A percentile compares a stretch with the other conserved stretches of the same genome.
Conservation (phyloP, 495 filamentous ascomycete genomes). For the Aspergillus heteromorphus region DNA sequence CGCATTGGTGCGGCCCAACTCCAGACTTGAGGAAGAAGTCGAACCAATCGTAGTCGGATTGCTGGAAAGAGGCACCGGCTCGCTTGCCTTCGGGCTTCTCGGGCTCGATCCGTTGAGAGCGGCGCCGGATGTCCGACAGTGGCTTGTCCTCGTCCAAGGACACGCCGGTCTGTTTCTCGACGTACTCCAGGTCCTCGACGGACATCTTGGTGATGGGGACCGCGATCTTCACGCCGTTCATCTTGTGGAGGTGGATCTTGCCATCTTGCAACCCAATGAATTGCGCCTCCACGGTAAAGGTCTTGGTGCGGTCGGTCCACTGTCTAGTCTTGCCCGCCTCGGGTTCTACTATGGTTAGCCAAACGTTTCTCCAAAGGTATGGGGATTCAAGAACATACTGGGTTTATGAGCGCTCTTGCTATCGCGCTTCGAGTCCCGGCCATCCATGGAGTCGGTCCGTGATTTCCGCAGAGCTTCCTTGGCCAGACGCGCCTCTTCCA, state of each 20-base stretch:
- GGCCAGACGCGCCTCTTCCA: slow-evolving; percentile 74
- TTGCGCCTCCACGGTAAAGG: slow-evolving; percentile 96
- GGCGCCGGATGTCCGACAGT: slow-evolving; percentile 66
- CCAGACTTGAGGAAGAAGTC: slow-evolving; percentile 94
- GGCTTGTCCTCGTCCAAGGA: slow-evolving; percentile 97
- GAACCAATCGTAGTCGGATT: slow-evolving; percentile 89
- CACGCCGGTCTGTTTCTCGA: slow-evolving; percentile 77
- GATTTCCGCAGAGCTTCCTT: slow-evolving; percentile 66
- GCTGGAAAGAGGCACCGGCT: slow-evolving; percentile 53
- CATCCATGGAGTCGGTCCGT: slow-evolving; percentile 50
- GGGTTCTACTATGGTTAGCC: slow-evolving; percentile 56
- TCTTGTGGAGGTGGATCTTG: slow-evolving; percentile 97
- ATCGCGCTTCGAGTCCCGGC: slow-evolving; percentile 59
- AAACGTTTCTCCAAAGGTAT: not conserved
- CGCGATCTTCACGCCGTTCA: slow-evolving; percentile 96
- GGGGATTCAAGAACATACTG: slow-evolving; percentile 56
- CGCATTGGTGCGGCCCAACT: slow-evolving; percentile 84
- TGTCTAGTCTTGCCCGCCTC: slow-evolving; percentile 77
- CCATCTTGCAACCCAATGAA: slow-evolving; percentile 87
- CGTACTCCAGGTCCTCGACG: slow-evolving; percentile 87
- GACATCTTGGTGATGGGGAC: slow-evolving; percentile 96
- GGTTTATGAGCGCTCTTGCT: slow-evolving; percentile 59
- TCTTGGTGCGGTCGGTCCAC: slow-evolving; percentile 92
- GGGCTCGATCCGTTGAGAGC: slow-evolving; percentile 26
- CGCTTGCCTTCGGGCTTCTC: slow-evolving; percentile 29